phyloP scores from a whole-genome alignment of 2,329 filamentous ascomycete genomes.

The Purpureocillium lavendulum region DNA sequence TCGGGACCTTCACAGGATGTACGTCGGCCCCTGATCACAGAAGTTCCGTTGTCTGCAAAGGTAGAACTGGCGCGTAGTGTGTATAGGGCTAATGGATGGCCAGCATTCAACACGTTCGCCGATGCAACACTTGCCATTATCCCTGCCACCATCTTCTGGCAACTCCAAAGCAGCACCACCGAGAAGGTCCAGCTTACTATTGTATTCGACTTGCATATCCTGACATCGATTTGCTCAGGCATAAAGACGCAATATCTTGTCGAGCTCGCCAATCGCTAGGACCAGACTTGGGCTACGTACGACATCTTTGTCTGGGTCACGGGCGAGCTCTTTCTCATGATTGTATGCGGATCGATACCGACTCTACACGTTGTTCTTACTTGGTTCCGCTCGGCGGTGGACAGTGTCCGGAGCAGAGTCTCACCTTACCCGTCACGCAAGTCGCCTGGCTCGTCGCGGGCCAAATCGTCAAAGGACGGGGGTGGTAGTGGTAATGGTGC shows the following conservation, averaged over 20 bases:
- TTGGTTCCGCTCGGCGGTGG: constrained; percentile 5
- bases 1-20: constrained; percentile 13
- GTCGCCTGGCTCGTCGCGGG: background rate
- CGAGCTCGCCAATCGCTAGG: constrained; percentile 11
- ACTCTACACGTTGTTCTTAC: constrained; percentile 10
- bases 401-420: constrained; percentile 2
- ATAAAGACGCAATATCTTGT: constrained; percentile 15
- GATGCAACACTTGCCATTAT: constrained; percentile 13
- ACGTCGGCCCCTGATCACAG: too few species aligned
- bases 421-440: constrained; percentile 2
- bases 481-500: too few species aligned
- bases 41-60: too few species aligned
- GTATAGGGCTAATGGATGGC: too few species aligned
- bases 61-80: too few species aligned
- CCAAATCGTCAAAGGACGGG: background rate
- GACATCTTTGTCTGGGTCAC: constrained; percentile 14
- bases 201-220: constrained; percentile 14
- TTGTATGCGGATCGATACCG: constrained; percentile 13
- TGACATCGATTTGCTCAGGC: constrained; percentile 14
- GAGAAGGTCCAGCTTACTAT: constrained; percentile 60
- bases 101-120: constrained; percentile 14
- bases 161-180: constrained; percentile 68
- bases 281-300: constrained; percentile 14
- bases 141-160: constrained; percentile 42
- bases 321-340: constrained; percentile 14